A percentile compares a stretch with the other conserved stretches of the same genome.
These are phyloP conservation scores for Endogone sp. DNA, from an alignment of 192 early-diverging fungal genomes.

Conservation along the genomic window DNA sequence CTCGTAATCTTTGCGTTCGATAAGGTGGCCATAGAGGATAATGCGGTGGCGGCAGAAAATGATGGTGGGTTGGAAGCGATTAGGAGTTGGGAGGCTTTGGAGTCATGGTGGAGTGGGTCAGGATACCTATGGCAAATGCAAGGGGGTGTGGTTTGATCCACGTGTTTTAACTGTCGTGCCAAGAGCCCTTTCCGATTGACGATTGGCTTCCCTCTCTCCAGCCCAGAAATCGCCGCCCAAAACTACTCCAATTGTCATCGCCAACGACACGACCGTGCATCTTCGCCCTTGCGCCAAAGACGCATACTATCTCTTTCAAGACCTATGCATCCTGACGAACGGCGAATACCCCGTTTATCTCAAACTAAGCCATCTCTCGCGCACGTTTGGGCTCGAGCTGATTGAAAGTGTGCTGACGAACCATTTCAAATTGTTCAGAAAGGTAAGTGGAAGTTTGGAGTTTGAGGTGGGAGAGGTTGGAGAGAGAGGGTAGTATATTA, in stretches of 20 bases:
- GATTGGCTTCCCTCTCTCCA: not conserved
- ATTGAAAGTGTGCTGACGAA: constrained; percentile 86
- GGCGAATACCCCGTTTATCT: constrained; percentile 65
- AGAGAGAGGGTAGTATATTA: not conserved
- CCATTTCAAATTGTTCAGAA: constrained; percentile 71
- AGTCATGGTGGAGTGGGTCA: no score
- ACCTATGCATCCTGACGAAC: constrained; percentile 76
- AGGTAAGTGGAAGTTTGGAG: constrained; percentile 38
- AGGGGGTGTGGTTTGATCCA: not conserved
- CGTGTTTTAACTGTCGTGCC: no score
- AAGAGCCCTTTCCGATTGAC: no score
- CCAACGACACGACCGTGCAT: constrained; percentile 23
- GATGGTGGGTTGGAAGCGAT: not conserved
- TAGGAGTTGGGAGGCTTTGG: no score
- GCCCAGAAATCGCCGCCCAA: not conserved
- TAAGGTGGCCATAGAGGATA: constrained; percentile 67
- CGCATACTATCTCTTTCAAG: constrained; percentile 87
- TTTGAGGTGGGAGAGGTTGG: not conserved
- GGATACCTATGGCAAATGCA: no score
- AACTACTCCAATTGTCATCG: not conserved
- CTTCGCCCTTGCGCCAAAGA: constrained; percentile 67
- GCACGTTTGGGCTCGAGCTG: constrained; percentile 85
- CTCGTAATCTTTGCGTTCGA: constrained; percentile 84
- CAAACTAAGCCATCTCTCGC: constrained; percentile 44
- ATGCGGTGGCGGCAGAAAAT: constrained; percentile 7